phyloP scores from a whole-genome alignment of 1,139 yeast species.

The Candida albicans region DNA sequence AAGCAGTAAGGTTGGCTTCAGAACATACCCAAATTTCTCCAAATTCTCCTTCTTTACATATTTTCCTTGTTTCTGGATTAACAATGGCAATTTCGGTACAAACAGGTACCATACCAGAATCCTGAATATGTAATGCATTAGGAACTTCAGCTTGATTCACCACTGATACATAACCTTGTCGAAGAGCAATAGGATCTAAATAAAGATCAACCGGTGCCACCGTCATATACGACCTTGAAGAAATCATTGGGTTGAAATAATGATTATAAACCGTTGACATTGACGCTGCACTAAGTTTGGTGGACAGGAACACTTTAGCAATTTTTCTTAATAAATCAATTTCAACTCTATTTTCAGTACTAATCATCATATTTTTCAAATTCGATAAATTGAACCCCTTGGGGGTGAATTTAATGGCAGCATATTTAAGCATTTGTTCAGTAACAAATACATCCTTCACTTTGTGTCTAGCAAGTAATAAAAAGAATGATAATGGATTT shows the following conservation, averaged over 20 bases:
- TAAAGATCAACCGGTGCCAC: conserved; percentile 86
- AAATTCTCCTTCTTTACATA: conserved; percentile 89
- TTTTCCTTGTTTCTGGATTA: conserved; percentile 80
- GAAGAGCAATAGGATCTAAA: conserved; percentile 82
- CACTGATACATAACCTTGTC: conserved; percentile 83
- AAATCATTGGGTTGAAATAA: conserved; percentile 76
- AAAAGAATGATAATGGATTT: conserved; percentile 72
- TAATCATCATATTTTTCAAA: conserved; percentile 80
- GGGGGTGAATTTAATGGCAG: conserved; percentile 62
- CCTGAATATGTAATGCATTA: conserved; percentile 77
- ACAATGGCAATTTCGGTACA: conserved; percentile 93
- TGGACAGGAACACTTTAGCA: conserved; percentile 61
- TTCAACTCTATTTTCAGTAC: conserved; percentile 76
- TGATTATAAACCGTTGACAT: conserved; percentile 80
- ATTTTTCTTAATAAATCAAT: conserved; percentile 59
- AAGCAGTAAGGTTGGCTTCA: conserved; percentile 72
- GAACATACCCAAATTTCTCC: conserved; percentile 98
- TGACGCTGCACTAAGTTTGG: conserved; percentile 68
- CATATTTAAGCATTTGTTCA: conserved; percentile 79
- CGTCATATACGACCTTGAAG: conserved; percentile 84
- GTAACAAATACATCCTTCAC: conserved; percentile 88
- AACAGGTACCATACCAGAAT: conserved; percentile 94
- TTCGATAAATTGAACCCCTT: conserved; percentile 63
- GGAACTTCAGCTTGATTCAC: conserved; percentile 73
- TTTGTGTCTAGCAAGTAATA: conserved; percentile 71